Evolutionary conservation across 164 flowering plant species (phyloP).

Genomic region (Amborella trichopoda): DNA sequence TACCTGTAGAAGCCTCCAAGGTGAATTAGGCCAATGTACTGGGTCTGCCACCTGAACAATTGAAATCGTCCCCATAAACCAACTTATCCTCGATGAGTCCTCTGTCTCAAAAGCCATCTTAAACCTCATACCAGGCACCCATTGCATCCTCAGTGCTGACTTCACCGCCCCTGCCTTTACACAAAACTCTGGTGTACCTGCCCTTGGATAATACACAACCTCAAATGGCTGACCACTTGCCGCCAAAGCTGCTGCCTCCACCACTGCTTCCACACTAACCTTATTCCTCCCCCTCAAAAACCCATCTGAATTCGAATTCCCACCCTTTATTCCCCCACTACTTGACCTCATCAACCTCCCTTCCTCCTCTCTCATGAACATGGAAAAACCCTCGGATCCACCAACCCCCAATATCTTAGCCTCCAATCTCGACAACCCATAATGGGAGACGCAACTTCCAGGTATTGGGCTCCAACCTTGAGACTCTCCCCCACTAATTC

Average conservation of each 20-base stretch:
- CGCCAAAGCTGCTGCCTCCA: constrained; percentile 62
- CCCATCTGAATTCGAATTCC: constrained; percentile 15
- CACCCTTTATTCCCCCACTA: constrained; percentile 4
- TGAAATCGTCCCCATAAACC: constrained; percentile 94
- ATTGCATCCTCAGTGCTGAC: constrained; percentile 55
- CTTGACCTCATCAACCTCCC: constrained; percentile 25
- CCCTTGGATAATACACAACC: constrained; percentile 74
- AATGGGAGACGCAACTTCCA: constrained; percentile 27
- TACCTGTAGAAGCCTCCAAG: constrained; percentile 97
- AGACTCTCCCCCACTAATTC: constrained; percentile 30
- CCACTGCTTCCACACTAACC: constrained; percentile 52
- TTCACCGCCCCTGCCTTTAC: constrained; percentile 54
- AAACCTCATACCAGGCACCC: constrained; percentile 90
- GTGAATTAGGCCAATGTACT: constrained; percentile 83
- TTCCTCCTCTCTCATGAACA: constrained; percentile 46
- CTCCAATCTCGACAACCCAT: too few relatives aligned
- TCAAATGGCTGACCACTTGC: constrained; percentile 66
- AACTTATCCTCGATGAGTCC: constrained; percentile 90
- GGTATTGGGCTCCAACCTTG: constrained; percentile 46
- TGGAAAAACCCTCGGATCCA: constrained; percentile 54
- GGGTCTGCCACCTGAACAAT: constrained; percentile 83
- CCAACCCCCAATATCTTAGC: too few relatives aligned
- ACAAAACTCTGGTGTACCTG: constrained; percentile 86
- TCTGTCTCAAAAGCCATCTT: constrained; percentile 97
- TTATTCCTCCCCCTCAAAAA: constrained; percentile 18